These are phyloP conservation scores for Dactylorhiza incarnata DNA, from an alignment of 106 monocot species.

Conservation along the genomic window DNA sequence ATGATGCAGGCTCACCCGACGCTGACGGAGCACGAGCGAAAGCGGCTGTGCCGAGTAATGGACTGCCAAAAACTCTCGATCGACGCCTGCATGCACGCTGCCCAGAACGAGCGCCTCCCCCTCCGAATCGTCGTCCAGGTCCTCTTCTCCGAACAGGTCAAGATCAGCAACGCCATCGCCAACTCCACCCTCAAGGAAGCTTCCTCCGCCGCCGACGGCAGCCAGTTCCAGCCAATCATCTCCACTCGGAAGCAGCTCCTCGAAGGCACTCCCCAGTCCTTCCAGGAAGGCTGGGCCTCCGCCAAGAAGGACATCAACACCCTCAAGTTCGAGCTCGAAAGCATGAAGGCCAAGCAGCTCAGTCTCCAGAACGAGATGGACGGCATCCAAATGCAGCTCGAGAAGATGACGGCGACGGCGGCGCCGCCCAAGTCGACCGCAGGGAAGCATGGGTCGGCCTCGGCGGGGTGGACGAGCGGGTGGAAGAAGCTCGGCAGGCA, in stretches of 20 bases:
- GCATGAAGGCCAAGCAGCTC: slow-evolving; percentile 86
- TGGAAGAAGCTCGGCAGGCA: slow-evolving; percentile 67
- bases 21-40: slow-evolving; percentile 85
- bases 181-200: slow-evolving; percentile 45
- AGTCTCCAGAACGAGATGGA: slow-evolving; percentile 91
- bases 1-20: slow-evolving; percentile 62
- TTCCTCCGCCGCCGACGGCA: neutral
- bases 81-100: slow-evolving; percentile 97
- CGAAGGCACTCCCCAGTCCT: slow-evolving; percentile 83
- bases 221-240: slow-evolving; percentile 38
- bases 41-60: slow-evolving; percentile 93
- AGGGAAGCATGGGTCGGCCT: slow-evolving; percentile 24
- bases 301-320: slow-evolving; percentile 94
- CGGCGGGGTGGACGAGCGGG: slow-evolving; percentile 53
- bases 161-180: slow-evolving; percentile 87
- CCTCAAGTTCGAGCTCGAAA: slow-evolving; percentile 90
- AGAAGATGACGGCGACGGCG: slow-evolving; percentile 30
- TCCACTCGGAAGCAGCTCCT: slow-evolving; percentile 55
- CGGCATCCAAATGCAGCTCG: slow-evolving; percentile 65
- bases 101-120: slow-evolving; percentile 94
- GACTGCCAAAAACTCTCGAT: slow-evolving; percentile 98
- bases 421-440: neutral
- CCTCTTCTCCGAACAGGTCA: slow-evolving; percentile 94
- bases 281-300: slow-evolving; percentile 85
- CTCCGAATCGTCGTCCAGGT: slow-evolving; percentile 87